Percentiles rank a stretch among this genome's conserved stretches.
These are phyloP conservation scores for Termitomyces sp. DNA, from an alignment of 768 basidiomycete species.

Conservation along the genomic window DNA sequence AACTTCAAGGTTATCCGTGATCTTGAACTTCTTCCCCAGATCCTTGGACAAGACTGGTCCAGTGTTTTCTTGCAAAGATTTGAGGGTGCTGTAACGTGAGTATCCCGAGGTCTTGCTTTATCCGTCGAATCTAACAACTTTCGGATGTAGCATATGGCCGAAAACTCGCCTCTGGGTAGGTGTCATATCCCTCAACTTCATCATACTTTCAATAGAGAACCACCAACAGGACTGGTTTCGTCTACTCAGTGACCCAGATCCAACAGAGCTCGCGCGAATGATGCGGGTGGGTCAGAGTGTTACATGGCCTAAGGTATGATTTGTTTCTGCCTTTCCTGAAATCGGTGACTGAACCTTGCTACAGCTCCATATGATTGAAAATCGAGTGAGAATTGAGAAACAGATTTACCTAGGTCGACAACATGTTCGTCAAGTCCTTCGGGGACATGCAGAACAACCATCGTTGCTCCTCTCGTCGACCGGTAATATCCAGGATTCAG, in stretches of 20 bases:
- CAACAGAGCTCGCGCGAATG: slow-evolving; percentile 79
- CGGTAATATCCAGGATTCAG: slow-evolving; percentile 8
- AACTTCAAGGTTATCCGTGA: slow-evolving; percentile 98
- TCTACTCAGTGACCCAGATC: slow-evolving; percentile 82
- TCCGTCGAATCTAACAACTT: slow-evolving; percentile 7
- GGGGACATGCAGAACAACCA: slow-evolving; percentile 29
- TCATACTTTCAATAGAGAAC: slow-evolving; percentile 5
- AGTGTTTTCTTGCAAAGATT: slow-evolving; percentile 95
- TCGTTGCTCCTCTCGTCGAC: slow-evolving; percentile 20
- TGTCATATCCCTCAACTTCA: slow-evolving; percentile 9
- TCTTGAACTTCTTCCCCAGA: slow-evolving; percentile 89
- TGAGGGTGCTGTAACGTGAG: slow-evolving; percentile 84
- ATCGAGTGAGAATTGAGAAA: slow-evolving; percentile 81
- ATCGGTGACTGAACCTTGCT: neutral
- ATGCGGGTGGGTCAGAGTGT: slow-evolving; percentile 82
- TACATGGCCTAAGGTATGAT: slow-evolving; percentile 91
- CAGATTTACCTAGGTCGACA: slow-evolving; percentile 81
- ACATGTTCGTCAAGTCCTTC: slow-evolving; percentile 56
- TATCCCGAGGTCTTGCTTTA: slow-evolving; percentile 27
- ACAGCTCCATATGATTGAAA: slow-evolving; percentile 91
- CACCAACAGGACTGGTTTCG: slow-evolving; percentile 73
- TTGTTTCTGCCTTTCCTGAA: neutral
- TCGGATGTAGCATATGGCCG: slow-evolving; percentile 67
- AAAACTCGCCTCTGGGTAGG: slow-evolving; percentile 72
- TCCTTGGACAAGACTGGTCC: slow-evolving; percentile 94